phyloP scores from a whole-genome alignment of 352 stramenopile species.

The Globisporangium megalacanthum region DNA sequence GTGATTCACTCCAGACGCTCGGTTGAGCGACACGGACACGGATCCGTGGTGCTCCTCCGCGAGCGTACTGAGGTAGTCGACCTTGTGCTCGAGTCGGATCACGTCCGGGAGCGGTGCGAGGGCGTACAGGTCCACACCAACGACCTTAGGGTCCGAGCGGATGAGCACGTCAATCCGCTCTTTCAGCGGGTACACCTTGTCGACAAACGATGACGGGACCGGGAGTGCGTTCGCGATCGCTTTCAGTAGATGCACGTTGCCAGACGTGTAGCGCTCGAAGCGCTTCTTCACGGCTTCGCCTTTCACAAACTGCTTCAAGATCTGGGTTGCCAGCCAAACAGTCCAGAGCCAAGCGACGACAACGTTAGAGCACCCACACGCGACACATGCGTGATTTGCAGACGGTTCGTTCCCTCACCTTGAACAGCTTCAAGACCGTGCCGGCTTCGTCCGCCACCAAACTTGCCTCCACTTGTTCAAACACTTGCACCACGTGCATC shows the following conservation, averaged over 20 bases:
- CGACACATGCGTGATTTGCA: too few species aligned
- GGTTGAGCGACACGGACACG: conserved; percentile 52
- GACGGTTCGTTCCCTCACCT: conserved; percentile 12
- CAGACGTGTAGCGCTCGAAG: conserved; percentile 27
- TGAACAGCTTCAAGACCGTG: conserved; percentile 32
- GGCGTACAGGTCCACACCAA: conserved; percentile 61
- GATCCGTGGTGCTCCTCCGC: conserved; percentile 52
- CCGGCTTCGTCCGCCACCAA: conserved; percentile 29
- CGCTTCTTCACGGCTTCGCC: conserved; percentile 45
- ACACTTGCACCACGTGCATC: conserved; percentile 57
- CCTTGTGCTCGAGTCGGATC: conserved; percentile 69
- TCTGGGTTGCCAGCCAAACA: conserved; percentile 11
- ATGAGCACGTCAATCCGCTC: conserved; percentile 55
- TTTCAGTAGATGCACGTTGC: conserved; percentile 46
- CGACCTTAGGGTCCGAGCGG: conserved; percentile 63
- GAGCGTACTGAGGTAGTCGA: conserved; percentile 60
- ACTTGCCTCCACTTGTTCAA: conserved; percentile 44
- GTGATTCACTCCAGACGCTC: conserved; percentile 49
- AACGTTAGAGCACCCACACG: too few species aligned
- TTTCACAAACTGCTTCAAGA: conserved; percentile 46
- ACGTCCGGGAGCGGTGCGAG: conserved; percentile 36
- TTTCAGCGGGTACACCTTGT: conserved; percentile 34
- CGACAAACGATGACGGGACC: conserved; percentile 25
- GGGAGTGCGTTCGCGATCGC: conserved; percentile 38
- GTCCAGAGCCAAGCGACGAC: too few species aligned